Conservation (phyloP, 352 stramenopile genomes). For the Pythium grandisporangium region DNA sequence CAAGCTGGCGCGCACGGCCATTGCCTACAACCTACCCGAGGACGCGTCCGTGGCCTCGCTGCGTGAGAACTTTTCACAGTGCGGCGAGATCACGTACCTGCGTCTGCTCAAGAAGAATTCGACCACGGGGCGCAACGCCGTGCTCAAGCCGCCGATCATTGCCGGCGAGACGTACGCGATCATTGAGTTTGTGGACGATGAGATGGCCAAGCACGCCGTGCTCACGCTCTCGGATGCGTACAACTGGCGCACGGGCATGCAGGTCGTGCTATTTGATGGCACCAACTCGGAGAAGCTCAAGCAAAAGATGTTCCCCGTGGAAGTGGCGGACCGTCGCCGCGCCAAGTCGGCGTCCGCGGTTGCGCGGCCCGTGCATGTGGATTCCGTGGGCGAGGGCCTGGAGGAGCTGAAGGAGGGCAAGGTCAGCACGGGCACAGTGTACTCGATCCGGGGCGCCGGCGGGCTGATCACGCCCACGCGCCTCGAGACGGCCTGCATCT, state of each 20-base stretch:
- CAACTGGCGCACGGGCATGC: slow-evolving; percentile 81
- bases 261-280: slow-evolving; percentile 85
- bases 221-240: slow-evolving; percentile 82
- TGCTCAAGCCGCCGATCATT: slow-evolving; percentile 82
- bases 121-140: slow-evolving; percentile 76
- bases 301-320: slow-evolving; percentile 85
- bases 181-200: slow-evolving; percentile 84
- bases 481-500: slow-evolving; percentile 79
- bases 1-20: slow-evolving; percentile 76
- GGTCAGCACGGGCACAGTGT: slow-evolving; percentile 80
- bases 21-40: slow-evolving; percentile 82
- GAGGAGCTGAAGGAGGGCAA: slow-evolving; percentile 82
- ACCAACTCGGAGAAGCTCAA: slow-evolving; percentile 86
- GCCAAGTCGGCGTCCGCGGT: slow-evolving; percentile 73
- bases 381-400: slow-evolving; percentile 73
- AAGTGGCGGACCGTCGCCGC: slow-evolving; percentile 60
- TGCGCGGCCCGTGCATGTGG: slow-evolving; percentile 66
- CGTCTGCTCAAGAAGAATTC: slow-evolving; percentile 86
- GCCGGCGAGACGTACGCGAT: slow-evolving; percentile 84
- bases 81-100: slow-evolving; percentile 79
- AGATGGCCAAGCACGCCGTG: slow-evolving; percentile 86
- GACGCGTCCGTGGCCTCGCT: slow-evolving; percentile 79
- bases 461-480: slow-evolving; percentile 78
- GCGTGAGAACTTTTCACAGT: slow-evolving; percentile 78
- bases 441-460: slow-evolving; percentile 78